Percentiles rank a stretch among this genome's conserved stretches.
Evolutionary conservation across 2,329 filamentous ascomycete species (phyloP).

Genomic region (Venturia pyrina): DNA sequence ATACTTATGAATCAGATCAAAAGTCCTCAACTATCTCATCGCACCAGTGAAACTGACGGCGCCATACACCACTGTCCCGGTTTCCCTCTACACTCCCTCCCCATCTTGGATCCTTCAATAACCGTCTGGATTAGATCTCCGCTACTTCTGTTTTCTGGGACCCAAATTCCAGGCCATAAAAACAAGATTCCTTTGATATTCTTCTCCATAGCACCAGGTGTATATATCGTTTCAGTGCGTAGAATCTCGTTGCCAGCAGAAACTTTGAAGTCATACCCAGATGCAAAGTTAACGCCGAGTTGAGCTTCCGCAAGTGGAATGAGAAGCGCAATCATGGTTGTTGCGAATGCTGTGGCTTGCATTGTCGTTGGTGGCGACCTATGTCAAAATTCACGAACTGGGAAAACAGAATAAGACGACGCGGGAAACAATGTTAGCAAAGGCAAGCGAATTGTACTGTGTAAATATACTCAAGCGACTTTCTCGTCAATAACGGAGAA

Average conservation of each 20-base stretch:
- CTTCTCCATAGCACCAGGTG: constrained; percentile 1
- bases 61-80: neutral
- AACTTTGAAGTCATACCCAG: constrained; percentile 1
- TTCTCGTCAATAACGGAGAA: no score
- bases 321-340: neutral
- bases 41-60: neutral
- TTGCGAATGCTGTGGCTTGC: neutral
- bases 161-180: neutral
- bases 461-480: no score
- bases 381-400: neutral
- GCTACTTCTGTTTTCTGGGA: neutral
- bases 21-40: neutral
- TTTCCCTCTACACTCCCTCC: neutral
- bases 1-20: neutral
- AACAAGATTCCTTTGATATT: neutral
- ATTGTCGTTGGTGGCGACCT: neutral
- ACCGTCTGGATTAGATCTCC: neutral
- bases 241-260: neutral
- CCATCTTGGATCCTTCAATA: neutral
- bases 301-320: neutral
- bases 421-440: neutral
- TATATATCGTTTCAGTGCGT: neutral
- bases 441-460: neutral
- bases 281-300: neutral
- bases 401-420: neutral